Base-by-base conservation (phyloP, 129 eudicot genomes). In the Flaveria sonorensis region DNA sequence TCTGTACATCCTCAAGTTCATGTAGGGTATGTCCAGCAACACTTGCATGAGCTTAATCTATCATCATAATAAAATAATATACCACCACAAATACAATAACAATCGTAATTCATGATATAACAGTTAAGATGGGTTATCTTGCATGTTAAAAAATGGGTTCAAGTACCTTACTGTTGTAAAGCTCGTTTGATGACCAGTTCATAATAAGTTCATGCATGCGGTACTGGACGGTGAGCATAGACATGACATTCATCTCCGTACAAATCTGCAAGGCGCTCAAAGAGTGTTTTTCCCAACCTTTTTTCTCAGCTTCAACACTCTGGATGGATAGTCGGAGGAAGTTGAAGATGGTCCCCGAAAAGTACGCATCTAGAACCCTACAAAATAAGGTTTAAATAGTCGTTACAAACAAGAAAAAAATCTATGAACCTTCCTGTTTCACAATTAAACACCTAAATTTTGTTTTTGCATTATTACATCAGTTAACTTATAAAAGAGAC, bases 251-350 rank as follows among this genome's bases (percentile, higher is more conserved):
- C 90, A 80, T 91, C 96, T 70, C 94, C 99, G 85, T 91, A 91
- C 79, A 94, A 79, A 47, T 91, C 97, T 14, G 94, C 90, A 60
- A 94, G 89, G 56, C 96, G 96, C 78, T 94, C 96, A 74, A 94
- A 94, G 43, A 94, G 91, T 45, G 99, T 94, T 83, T 81, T 86
- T 67, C 99, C 97, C 79, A 94, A 77, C 40, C 99, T 81, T 89
- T 94, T 81, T 89, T 87, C 84, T 89, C 97, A 43, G 97, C 99
- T 87, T 91, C 97, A 81, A 88, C 87, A 81, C 97, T 91, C 78
- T 94, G 99, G 73, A n/a, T n/a, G n/a, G n/a, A 94, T 86, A 60
- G 99, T 94, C 72, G 99, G 99, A 68, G 97, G 99, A 77, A 94
- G 97, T 85, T 94, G 99, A 61, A 94, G 93, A 83, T 94, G 99